A percentile compares a stretch with the other conserved stretches of the same genome.
phyloP scores from a whole-genome alignment of 441 rosid genomes.

The Gossypium aridum region DNA sequence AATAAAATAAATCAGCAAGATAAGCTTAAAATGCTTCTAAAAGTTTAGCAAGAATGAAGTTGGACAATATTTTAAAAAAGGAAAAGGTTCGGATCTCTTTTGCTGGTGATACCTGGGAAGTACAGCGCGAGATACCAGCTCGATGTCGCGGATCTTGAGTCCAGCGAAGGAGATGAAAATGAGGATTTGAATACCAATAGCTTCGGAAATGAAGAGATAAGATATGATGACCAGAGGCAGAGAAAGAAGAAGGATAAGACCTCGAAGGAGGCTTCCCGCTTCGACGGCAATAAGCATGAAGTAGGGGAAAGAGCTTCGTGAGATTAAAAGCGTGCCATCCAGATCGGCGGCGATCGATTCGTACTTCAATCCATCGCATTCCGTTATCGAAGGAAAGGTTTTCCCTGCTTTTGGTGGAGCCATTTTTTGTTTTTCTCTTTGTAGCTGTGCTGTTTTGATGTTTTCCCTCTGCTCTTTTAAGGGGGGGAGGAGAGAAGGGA shows the following conservation, averaged over 20 bases:
- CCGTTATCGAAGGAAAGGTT: slow-evolving; percentile 55
- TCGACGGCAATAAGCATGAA: slow-evolving; percentile 88
- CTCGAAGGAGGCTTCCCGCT: slow-evolving; percentile 79
- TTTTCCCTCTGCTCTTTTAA: background rate
- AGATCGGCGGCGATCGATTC: slow-evolving; percentile 90
- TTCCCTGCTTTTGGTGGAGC: slow-evolving; percentile 26
- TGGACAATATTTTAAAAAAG: background rate
- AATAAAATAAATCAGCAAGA: background rate
- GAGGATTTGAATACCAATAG: slow-evolving; percentile 76
- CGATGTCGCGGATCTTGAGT: slow-evolving; percentile 79
- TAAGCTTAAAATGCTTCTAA: background rate
- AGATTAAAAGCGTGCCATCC: slow-evolving; percentile 78
- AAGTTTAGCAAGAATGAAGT: too few species aligned
- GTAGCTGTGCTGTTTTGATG: background rate
- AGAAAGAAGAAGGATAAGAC: slow-evolving; percentile 63
- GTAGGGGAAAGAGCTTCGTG: slow-evolving; percentile 80
- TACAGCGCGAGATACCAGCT: slow-evolving; percentile 80
- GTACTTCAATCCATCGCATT: slow-evolving; percentile 43
- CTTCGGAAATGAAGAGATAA: slow-evolving; percentile 73
- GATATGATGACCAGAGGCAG: slow-evolving; percentile 59
- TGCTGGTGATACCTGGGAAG: slow-evolving; percentile 51
- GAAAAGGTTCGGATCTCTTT: background rate
- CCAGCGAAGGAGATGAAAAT: slow-evolving; percentile 76
- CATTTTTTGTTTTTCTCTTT: slow-evolving; percentile 20
- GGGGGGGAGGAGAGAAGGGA: background rate